A percentile compares a stretch with the other conserved stretches of the same genome.
Conservation (phyloP, 169 alveolate species). For the Plasmodium chabaudi region DNA sequence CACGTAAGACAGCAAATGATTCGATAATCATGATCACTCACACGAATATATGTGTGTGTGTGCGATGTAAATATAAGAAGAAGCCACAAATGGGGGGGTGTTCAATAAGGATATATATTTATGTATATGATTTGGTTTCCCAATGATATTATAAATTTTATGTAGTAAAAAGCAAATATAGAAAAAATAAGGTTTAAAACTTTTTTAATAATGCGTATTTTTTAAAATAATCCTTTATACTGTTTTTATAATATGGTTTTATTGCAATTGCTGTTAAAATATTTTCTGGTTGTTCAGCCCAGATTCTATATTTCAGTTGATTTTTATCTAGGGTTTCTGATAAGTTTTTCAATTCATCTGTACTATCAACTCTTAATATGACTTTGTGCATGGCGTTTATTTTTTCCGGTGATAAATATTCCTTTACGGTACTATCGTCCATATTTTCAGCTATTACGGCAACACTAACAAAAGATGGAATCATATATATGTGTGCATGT, state of each 20-base stretch:
- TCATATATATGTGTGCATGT: constrained; percentile 2
- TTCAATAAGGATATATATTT: neutral
- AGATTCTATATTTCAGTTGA: constrained; percentile 67
- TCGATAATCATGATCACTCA: neutral
- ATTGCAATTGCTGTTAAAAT: constrained; percentile 78
- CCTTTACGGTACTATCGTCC: constrained; percentile 69
- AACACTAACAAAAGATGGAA: constrained; percentile 31
- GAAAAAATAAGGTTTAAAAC: constrained; percentile 8
- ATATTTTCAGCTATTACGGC: constrained; percentile 77
- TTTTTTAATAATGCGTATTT: constrained; percentile 74
- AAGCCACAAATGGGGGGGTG: neutral
- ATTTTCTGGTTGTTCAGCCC: constrained; percentile 81
- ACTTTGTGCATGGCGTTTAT: constrained; percentile 78
- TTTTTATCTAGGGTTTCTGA: constrained; percentile 61
- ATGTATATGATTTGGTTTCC: neutral
- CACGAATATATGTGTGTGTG: neutral
- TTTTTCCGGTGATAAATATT: constrained; percentile 76
- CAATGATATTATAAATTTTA: neutral
- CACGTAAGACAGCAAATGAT: neutral
- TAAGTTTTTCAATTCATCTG: constrained; percentile 60
- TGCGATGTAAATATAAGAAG: neutral
- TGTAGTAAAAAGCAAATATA: neutral
- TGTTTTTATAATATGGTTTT: constrained; percentile 76
- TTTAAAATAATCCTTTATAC: constrained; percentile 75
- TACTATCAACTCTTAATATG: constrained; percentile 62